Evolutionary conservation across 768 basidiomycete genomes (phyloP), one percentile per base, ranked within the genome.

Genomic region (Mrakia blollopis): DNA sequence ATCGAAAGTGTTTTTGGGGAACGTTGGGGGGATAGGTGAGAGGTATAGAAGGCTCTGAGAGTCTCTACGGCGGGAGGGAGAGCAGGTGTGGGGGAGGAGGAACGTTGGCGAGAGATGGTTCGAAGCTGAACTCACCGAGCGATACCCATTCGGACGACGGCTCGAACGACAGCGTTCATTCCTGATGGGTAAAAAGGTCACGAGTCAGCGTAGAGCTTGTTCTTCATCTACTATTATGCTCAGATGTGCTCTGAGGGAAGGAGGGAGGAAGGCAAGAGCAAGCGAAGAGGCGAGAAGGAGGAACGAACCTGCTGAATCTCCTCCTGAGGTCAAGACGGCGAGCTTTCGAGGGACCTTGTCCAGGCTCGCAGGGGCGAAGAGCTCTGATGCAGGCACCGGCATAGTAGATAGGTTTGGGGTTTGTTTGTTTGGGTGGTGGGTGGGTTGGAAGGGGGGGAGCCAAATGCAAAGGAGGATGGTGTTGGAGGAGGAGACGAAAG

Each of bases 81-180:
- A n/a, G 57, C 9, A 6, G 25, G 9, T 3, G 3, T 9, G 25
- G 28, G 57, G 25, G 25, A n/a, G 5, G 57, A 11, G 25, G 25
- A 57, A 28, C 57, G 23, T n/a, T 11, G 57, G 25, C 0, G 57
- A 57, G 57, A 57, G 57, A 57, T 57, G 23, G 57, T n/a, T 25
- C 23, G 57, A 57, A 14, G 25, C 28, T n/a, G 57, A 57, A 85
- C 89, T 80, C 82, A 94, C 94, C 91, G 91, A 79, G 94, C 87
- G 80, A 99, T 97, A 47, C 91, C 94, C 80, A 89, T 89, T 85
- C 94, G 94, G 79, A 98, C 96, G 65, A 94, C 91, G 0, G 94
- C 88, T 80, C 97, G 92, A 72, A 99, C 96, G 74, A 90, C 92
- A 44, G 94, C 93, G 82, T 96, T 95, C 93, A 94, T 93, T 28